Conservation (phyloP, 805 yeast species). For the Yarrowia osloensis region DNA sequence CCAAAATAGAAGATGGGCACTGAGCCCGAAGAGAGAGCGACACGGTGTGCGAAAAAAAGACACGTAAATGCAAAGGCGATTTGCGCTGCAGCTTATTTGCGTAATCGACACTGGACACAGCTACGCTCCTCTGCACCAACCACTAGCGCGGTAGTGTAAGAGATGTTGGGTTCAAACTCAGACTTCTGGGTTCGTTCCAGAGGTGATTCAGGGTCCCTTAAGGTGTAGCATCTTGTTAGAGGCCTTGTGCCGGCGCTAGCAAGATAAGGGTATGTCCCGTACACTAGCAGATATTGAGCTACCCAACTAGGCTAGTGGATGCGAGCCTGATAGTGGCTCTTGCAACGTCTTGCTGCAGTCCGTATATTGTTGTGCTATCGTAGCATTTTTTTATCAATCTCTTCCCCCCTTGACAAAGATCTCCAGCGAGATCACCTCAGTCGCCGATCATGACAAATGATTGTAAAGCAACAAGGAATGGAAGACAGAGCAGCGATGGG, state of each 20-base stretch:
- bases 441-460: neutral
- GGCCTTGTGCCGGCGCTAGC: neutral
- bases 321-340: neutral
- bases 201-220: conserved; percentile 1
- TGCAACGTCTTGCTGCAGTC: too few species aligned
- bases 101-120: neutral
- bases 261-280: neutral
- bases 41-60: neutral
- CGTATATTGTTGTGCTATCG: too few species aligned
- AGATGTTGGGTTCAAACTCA: conserved; percentile 1
- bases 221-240: neutral
- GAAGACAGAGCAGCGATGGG: neutral
- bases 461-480: neutral
- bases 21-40: neutral
- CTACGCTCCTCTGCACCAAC: neutral
- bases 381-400: too few species aligned
- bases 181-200: neutral
- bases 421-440: neutral
- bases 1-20: neutral
- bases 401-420: neutral
- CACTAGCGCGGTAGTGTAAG: neutral
- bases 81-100: neutral
- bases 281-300: neutral
- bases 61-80: neutral
- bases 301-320: neutral